phyloP scores from a whole-genome alignment of 2,329 filamentous ascomycete species.

The Ophiosphaerella herpotricha region DNA sequence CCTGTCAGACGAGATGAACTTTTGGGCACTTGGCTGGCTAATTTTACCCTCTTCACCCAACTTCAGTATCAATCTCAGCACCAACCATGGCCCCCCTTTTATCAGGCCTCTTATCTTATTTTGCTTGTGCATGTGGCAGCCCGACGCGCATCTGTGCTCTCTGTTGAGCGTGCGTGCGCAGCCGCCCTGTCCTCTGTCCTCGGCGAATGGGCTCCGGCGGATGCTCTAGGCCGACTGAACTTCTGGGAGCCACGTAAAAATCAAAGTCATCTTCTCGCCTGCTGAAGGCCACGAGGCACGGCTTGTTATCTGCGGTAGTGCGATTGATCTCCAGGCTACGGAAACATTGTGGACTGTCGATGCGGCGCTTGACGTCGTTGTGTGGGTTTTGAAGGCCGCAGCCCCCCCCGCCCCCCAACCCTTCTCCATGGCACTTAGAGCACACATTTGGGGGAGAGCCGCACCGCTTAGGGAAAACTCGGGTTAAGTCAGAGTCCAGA shows the following conservation, averaged over 20 bases:
- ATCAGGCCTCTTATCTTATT: background rate
- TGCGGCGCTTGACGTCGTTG: background rate
- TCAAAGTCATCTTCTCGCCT: background rate
- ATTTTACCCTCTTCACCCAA: too few species aligned
- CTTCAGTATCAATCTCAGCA: background rate
- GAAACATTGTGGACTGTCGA: background rate
- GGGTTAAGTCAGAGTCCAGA: background rate
- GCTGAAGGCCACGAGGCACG: too few species aligned
- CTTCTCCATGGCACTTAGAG: too few species aligned
- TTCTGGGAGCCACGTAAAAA: background rate
- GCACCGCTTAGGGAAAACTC: too few species aligned
- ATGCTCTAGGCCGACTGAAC: background rate
- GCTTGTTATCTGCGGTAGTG: too few species aligned
- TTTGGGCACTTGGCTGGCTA: too few species aligned
- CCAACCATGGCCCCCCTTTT: background rate
- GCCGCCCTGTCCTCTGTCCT: background rate
- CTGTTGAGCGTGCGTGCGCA: background rate
- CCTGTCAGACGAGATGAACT: too few species aligned
- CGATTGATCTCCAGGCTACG: background rate
- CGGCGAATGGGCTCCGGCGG: background rate
- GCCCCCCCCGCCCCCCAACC: too few species aligned
- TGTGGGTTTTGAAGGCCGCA: too few species aligned
- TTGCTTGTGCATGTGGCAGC: constrained; percentile 1
- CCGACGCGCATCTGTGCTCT: constrained; percentile 3
- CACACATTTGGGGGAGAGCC: too few species aligned